Conservation (phyloP, 2,329 filamentous ascomycete genomes). For the Ascochyta clinopodiicola region DNA sequence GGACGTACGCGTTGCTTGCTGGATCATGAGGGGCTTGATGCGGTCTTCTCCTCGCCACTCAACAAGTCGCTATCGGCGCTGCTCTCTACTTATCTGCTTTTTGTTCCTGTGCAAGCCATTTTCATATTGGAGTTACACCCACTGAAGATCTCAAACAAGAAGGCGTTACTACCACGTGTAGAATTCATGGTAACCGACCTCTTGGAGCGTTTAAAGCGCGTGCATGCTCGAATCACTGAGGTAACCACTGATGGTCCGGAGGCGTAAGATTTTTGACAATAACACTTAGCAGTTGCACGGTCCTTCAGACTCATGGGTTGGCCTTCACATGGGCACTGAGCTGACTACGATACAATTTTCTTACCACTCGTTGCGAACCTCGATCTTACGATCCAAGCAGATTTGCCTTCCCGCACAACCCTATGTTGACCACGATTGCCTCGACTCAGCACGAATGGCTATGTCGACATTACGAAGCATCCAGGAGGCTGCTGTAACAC, state of each 20-base stretch:
- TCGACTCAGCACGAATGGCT: constrained; percentile 24
- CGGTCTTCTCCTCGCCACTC: constrained; percentile 18
- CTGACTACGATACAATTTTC: constrained; percentile 30
- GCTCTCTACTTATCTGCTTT: constrained; percentile 24
- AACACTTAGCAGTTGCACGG: constrained; percentile 16
- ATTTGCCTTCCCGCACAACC: constrained; percentile 21
- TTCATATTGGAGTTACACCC: constrained; percentile 25
- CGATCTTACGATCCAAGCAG: constrained; percentile 28
- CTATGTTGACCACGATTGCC: constrained; percentile 17
- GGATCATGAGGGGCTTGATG: constrained; percentile 22
- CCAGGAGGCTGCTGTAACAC: constrained; percentile 17
- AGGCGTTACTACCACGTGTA: constrained; percentile 12
- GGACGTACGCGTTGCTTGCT: constrained; percentile 26
- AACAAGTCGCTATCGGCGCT: constrained; percentile 19
- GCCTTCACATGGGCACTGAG: constrained; percentile 23
- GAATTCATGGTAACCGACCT: constrained; percentile 23
- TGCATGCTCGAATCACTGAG: constrained; percentile 20
- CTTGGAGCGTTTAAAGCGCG: constrained; percentile 17
- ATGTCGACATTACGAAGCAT: constrained; percentile 23
- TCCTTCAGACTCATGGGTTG: constrained; percentile 22
- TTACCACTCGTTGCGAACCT: constrained; percentile 29
- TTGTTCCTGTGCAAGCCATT: constrained; percentile 26
- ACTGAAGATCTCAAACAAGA: constrained; percentile 21
- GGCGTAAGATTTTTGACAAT: neutral
- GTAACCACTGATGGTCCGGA: neutral